Evolutionary conservation across 208 protist species (phyloP).

Genomic region (Naegleria fowleri): DNA sequence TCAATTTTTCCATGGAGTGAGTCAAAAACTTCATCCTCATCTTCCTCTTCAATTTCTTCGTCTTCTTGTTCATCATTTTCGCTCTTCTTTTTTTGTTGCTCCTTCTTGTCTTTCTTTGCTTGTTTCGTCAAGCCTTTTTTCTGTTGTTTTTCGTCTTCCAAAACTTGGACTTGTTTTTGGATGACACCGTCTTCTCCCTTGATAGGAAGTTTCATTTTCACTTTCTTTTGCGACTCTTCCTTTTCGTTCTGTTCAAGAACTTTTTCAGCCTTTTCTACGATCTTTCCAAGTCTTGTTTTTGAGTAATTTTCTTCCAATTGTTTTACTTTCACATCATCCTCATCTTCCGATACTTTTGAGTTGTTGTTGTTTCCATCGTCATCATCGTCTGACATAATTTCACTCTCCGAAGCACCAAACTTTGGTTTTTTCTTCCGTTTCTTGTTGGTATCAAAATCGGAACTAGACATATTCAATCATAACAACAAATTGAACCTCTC

Average conservation of each 20-base stretch:
- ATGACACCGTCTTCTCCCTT: slow-evolving; percentile 24
- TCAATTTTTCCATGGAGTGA: neutral
- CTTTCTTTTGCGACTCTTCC: slow-evolving; percentile 25
- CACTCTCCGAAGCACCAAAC: neutral
- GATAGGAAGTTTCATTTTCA: slow-evolving; percentile 20
- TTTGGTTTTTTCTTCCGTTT: neutral
- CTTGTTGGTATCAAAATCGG: neutral
- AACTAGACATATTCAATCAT: neutral
- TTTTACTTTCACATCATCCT: neutral
- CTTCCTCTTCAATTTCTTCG: slow-evolving; percentile 29
- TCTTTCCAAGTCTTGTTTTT: neutral
- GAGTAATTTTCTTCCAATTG: neutral
- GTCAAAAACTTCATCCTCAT: slow-evolving; percentile 28
- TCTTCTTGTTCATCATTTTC: slow-evolving; percentile 29
- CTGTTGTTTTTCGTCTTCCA: slow-evolving; percentile 26
- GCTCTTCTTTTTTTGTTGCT: slow-evolving; percentile 11
- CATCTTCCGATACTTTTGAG: neutral
- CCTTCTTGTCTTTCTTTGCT: slow-evolving; percentile 29
- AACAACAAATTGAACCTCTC: neutral
- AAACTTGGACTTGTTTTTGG: neutral
- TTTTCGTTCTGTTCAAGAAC: slow-evolving; percentile 26
- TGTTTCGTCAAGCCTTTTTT: slow-evolving; percentile 25
- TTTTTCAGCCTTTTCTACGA: neutral
- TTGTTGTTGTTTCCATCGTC: neutral
- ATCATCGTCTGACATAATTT: neutral